Percentiles rank a stretch among this genome's conserved stretches.
Conservation (phyloP, 169 alveolate genomes). For the Plasmodium chabaudi region DNA sequence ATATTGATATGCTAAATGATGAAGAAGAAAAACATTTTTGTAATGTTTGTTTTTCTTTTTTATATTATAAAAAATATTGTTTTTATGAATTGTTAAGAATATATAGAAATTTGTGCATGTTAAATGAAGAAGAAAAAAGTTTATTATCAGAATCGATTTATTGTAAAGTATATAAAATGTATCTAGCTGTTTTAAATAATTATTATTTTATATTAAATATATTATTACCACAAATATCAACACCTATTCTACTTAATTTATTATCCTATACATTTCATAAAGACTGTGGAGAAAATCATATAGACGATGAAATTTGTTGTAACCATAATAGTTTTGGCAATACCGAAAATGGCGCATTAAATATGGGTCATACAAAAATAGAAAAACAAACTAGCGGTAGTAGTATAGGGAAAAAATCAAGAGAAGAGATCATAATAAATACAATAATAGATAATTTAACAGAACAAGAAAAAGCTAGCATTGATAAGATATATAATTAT, state of each 20-base stretch:
- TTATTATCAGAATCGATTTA: slow-evolving; percentile 55
- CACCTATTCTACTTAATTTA: slow-evolving; percentile 34
- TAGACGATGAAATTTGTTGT: not conserved
- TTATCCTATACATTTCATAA: slow-evolving; percentile 33
- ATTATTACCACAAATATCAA: slow-evolving; percentile 62
- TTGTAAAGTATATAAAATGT: slow-evolving; percentile 47
- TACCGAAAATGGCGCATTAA: not conserved
- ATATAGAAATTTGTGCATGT: slow-evolving; percentile 15
- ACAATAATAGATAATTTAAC: slow-evolving; percentile 48
- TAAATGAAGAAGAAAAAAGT: slow-evolving; percentile 37
- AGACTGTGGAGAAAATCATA: not conserved
- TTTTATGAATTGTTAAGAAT: slow-evolving; percentile 66
- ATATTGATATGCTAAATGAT: slow-evolving; percentile 11
- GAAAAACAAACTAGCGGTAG: not conserved
- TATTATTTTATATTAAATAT: slow-evolving; percentile 58
- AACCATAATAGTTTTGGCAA: not conserved
- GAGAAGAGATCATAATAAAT: slow-evolving; percentile 34
- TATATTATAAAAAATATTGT: slow-evolving; percentile 70
- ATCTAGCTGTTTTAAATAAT: slow-evolving; percentile 34
- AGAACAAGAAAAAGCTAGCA: slow-evolving; percentile 15
- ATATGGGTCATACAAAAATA: not conserved
- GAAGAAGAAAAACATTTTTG: slow-evolving; percentile 74
- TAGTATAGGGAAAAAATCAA: not conserved
- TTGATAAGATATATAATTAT: slow-evolving; percentile 35
- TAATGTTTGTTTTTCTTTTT: slow-evolving; percentile 69